phyloP scores from a whole-genome alignment of 148 eudicot species.

The Spergularia marina region DNA sequence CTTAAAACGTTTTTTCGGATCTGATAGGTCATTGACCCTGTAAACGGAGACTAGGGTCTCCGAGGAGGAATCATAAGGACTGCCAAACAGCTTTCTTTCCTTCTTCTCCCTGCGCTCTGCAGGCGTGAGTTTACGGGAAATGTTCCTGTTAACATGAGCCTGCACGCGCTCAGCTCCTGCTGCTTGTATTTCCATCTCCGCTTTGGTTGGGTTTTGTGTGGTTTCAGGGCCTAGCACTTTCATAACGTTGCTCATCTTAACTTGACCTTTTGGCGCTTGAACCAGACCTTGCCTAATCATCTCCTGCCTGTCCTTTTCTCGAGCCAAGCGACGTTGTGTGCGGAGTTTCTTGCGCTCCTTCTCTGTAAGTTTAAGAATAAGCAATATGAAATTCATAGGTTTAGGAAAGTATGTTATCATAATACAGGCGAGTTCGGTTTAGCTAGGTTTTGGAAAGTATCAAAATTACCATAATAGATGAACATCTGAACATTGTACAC shows the following conservation, averaged over 20 bases:
- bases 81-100: constrained; percentile 83
- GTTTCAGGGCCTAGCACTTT: constrained; percentile 92
- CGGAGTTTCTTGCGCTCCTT: constrained; percentile 92
- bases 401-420: no score
- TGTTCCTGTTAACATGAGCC: constrained; percentile 85
- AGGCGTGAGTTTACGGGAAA: constrained; percentile 92
- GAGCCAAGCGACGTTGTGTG: constrained; percentile 68
- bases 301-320: constrained; percentile 83
- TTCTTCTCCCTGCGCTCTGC: constrained; percentile 86
- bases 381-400: constrained; percentile 6
- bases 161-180: constrained; percentile 98
- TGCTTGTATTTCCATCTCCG: constrained; percentile 75
- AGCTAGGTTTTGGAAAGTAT: no score
- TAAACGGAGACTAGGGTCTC: constrained; percentile 81
- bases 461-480: no score
- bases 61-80: constrained; percentile 27
- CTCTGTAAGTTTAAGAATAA: constrained; percentile 79
- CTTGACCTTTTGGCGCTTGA: constrained; percentile 85
- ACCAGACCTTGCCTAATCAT: constrained; percentile 90
- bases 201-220: constrained; percentile 83
- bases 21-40: constrained; percentile 69
- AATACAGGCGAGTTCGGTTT: no score
- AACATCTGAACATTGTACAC: no score
- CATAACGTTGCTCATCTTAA: constrained; percentile 94
- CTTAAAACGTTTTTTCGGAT: constrained; percentile 70